A percentile compares a stretch with the other conserved stretches of the same genome.
Conservation (phyloP, 495 filamentous ascomycete genomes). For the Trichoderma orchidacearum region DNA sequence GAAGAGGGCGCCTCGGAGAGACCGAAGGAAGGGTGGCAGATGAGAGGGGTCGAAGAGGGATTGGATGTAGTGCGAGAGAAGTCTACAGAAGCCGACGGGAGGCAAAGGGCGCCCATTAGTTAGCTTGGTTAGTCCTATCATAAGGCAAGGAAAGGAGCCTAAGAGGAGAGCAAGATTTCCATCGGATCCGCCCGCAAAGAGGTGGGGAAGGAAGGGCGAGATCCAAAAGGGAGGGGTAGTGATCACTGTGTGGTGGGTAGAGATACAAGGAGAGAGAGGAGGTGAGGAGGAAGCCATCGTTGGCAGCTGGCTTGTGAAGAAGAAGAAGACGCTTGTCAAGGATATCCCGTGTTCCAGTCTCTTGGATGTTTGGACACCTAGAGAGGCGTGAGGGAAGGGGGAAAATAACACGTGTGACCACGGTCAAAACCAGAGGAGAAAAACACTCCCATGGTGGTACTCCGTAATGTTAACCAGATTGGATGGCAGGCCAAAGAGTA, state of each 20-base stretch:
- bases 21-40: slow-evolving; percentile 61
- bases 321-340: not conserved
- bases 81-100: slow-evolving; percentile 32
- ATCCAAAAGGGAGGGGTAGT: not conserved
- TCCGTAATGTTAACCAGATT: not conserved
- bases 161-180: not conserved
- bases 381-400: not conserved
- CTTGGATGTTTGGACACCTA: not conserved
- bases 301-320: not conserved
- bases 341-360: not conserved
- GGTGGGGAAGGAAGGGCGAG: not conserved
- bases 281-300: not conserved
- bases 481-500: not conserved
- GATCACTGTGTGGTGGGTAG: not conserved
- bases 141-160: not conserved
- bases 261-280: not conserved
- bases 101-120: not conserved
- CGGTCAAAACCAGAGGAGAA: not conserved
- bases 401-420: not conserved
- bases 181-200: not conserved
- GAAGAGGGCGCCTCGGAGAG: slow-evolving; percentile 59
- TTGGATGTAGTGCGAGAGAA: slow-evolving; percentile 58
- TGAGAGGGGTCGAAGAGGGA: slow-evolving; percentile 51
- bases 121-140: not conserved
- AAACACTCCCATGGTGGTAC: not conserved